phyloP scores from a whole-genome alignment of 2,329 filamentous ascomycete genomes.

The Fusarium pseudonygamai region DNA sequence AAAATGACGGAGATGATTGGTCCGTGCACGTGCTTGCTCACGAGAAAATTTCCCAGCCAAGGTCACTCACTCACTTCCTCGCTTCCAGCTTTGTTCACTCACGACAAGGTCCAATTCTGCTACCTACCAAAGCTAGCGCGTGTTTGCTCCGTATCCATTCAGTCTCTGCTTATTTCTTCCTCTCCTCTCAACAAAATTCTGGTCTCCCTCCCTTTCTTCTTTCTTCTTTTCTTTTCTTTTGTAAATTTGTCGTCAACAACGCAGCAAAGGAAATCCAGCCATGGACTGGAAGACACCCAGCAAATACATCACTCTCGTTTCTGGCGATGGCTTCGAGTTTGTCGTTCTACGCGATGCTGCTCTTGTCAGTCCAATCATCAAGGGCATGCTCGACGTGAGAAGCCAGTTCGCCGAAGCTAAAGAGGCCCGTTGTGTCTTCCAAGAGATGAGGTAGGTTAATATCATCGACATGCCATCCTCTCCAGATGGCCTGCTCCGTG shows the following conservation, averaged over 20 bases:
- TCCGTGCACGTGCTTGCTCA: conserved; percentile 34
- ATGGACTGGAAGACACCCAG: conserved; percentile 49
- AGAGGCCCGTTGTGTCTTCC: conserved; percentile 71
- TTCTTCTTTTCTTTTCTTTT: conserved; percentile 13
- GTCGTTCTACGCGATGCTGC: conserved; percentile 77
- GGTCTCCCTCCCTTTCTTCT: neutral
- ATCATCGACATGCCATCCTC: conserved; percentile 23
- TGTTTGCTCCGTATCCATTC: conserved; percentile 19
- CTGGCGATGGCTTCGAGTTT: conserved; percentile 80
- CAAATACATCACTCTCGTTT: conserved; percentile 82
- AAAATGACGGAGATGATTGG: conserved; percentile 29
- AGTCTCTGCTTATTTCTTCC: conserved; percentile 11
- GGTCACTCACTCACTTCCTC: neutral
- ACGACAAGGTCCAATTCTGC: neutral
- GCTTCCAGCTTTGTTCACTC: conserved; percentile 1
- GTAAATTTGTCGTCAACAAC: neutral
- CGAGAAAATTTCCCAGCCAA: conserved; percentile 33
- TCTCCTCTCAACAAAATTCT: conserved; percentile 5
- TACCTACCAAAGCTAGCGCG: neutral
- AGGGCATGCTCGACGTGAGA: conserved; percentile 76
- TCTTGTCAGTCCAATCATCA: conserved; percentile 75
- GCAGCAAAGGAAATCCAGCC: neutral
- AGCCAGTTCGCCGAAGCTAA: conserved; percentile 74
- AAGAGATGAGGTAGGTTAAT: conserved; percentile 73
- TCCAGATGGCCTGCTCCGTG: conserved; percentile 26